A percentile compares a stretch with the other conserved stretches of the same genome.
Conservation (phyloP, 139 green algal species). For the Auxenochlorella pyrenoidosa region DNA sequence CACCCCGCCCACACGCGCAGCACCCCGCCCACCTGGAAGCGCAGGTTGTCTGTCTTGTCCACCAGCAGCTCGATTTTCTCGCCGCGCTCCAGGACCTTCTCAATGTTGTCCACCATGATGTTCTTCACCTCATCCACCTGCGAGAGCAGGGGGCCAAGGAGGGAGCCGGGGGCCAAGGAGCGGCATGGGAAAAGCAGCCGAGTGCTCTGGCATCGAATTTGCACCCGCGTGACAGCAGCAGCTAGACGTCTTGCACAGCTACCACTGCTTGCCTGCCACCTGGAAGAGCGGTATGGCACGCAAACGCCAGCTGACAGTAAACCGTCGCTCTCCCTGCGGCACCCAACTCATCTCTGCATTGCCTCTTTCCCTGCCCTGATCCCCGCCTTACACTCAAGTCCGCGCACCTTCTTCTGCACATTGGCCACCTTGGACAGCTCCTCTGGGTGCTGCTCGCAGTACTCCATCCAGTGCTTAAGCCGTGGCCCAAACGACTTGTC, state of each 20-base stretch:
- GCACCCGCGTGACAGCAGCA: too few relatives aligned
- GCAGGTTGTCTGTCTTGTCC: constrained; percentile 97
- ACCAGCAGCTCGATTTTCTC: constrained; percentile 98
- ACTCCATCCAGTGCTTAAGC: constrained; percentile 95
- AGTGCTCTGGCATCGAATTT: too few relatives aligned
- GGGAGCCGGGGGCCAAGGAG: too few relatives aligned
- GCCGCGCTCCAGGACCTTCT: constrained; percentile 93
- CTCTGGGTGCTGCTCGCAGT: constrained; percentile 91
- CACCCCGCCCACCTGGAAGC: constrained; percentile 83
- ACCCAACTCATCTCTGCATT: background rate
- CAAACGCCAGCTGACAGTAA: too few relatives aligned
- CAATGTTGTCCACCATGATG: constrained; percentile 99
- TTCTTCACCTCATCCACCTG: constrained; percentile 97
- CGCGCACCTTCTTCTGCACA: constrained; percentile 88
- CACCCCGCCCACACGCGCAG: too few relatives aligned
- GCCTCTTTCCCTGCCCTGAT: background rate
- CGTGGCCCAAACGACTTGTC: constrained; percentile 88
- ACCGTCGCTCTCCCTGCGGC: background rate
- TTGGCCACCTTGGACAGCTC: constrained; percentile 89
- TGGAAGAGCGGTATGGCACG: too few relatives aligned
- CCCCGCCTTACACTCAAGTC: background rate
- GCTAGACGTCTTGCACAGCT: too few relatives aligned
- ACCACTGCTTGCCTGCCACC: too few relatives aligned
- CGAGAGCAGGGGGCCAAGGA: background rate
- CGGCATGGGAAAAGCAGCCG: background rate